phyloP scores from a whole-genome alignment of 768 basidiomycete genomes.

The Hericium erinaceus region DNA sequence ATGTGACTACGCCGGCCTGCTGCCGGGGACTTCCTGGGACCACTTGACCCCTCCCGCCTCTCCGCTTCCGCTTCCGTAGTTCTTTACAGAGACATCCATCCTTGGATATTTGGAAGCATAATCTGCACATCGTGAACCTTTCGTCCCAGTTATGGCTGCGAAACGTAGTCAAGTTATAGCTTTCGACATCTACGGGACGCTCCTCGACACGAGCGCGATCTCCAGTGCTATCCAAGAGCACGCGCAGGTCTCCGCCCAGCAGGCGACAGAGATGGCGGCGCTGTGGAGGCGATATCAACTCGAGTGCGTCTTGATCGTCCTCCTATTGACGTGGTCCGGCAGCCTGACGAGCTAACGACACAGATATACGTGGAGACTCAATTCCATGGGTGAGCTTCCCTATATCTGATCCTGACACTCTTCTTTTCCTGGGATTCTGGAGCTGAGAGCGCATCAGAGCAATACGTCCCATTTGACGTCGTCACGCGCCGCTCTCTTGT shows the following conservation, averaged over 20 bases:
- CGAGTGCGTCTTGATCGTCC: slow-evolving; percentile 15
- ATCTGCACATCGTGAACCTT: too few species aligned
- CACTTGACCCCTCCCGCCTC: too few species aligned
- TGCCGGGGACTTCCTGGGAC: too few species aligned
- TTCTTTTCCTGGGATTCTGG: slow-evolving; percentile 3
- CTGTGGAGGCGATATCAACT: slow-evolving; percentile 22
- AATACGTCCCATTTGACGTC: slow-evolving; percentile 20
- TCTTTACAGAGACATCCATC: too few species aligned
- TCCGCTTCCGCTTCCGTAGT: too few species aligned
- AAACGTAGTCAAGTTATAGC: slow-evolving; percentile 15
- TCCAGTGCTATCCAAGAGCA: slow-evolving; percentile 3
- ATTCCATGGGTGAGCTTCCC: slow-evolving; percentile 14
- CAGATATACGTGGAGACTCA: slow-evolving; percentile 24
- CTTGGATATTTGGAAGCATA: too few species aligned
- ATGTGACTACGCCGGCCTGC: too few species aligned
- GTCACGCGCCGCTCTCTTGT: slow-evolving; percentile 18
- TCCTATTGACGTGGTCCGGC: not conserved
- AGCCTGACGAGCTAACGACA: too few species aligned
- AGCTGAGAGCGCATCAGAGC: slow-evolving; percentile 9
- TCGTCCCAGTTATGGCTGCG: too few species aligned
- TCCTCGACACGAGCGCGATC: slow-evolving; percentile 20
- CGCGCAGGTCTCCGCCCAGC: slow-evolving; percentile 1
- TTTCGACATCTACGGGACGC: slow-evolving; percentile 24
- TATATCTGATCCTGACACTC: not conserved
- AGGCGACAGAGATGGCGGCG: slow-evolving; percentile 7